Evolutionary conservation across 164 flowering plant genomes (phyloP).

Genomic region (Houttuynia cordata): DNA sequence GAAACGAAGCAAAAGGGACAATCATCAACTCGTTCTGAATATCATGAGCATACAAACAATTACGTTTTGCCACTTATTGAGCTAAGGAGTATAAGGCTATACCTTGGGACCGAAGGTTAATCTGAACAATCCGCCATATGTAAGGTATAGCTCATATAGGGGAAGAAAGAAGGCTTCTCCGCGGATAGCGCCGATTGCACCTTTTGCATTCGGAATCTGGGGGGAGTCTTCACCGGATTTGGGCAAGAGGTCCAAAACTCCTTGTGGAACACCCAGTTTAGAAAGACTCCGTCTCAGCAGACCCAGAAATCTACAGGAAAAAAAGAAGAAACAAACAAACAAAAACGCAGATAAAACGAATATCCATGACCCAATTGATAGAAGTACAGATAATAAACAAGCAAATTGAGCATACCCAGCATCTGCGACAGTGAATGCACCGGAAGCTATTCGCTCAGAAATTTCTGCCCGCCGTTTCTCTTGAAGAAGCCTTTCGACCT

Average conservation of each 20-base stretch:
- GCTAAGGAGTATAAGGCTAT: too few species aligned
- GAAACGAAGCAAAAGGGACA: constrained; percentile 8
- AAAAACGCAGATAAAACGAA: too few species aligned
- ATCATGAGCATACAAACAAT: neutral
- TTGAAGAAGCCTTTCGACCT: constrained; percentile 34
- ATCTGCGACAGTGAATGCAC: constrained; percentile 65
- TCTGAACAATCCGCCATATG: constrained; percentile 88
- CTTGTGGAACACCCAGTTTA: constrained; percentile 47
- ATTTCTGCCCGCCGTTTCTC: constrained; percentile 70
- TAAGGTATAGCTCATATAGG: constrained; percentile 70
- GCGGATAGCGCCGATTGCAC: constrained; percentile 45
- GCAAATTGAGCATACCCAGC: constrained; percentile 38
- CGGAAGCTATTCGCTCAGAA: constrained; percentile 79
- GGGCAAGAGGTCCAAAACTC: constrained; percentile 36
- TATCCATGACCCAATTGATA: too few species aligned
- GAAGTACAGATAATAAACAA: neutral
- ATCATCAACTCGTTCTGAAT: neutral
- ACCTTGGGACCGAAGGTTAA: constrained; percentile 93
- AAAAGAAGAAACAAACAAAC: too few species aligned
- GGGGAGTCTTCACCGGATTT: constrained; percentile 21
- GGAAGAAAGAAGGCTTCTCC: constrained; percentile 83
- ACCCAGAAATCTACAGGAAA: constrained; percentile 31
- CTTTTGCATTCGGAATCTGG: constrained; percentile 76
- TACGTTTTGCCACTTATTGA: too few species aligned
- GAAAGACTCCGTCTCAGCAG: constrained; percentile 34